Conservation (phyloP, 805 yeast species). For the Hanseniaspora jakobsenii region DNA sequence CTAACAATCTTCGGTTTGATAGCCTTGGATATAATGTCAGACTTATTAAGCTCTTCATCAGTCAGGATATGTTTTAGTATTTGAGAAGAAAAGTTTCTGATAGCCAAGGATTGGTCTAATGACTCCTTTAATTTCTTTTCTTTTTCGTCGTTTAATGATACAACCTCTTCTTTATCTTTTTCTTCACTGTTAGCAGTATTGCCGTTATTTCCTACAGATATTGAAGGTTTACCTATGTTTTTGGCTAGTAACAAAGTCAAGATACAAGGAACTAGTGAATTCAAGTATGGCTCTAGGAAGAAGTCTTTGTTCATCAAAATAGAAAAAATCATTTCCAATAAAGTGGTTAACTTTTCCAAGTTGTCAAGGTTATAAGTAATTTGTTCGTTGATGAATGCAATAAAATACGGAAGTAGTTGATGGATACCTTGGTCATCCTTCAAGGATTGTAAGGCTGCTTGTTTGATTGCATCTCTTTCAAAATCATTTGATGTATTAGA, state of each 20-base stretch:
- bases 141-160: too few species aligned
- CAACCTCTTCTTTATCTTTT: constrained; percentile 22
- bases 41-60: constrained; percentile 39
- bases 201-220: constrained; percentile 22
- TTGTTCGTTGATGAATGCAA: constrained; percentile 92
- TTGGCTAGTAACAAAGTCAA: constrained; percentile 81
- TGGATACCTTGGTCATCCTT: constrained; percentile 91
- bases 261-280: constrained; percentile 93
- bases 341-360: constrained; percentile 57
- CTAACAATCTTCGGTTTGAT: constrained; percentile 88
- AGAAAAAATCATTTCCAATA: constrained; percentile 81
- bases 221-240: constrained; percentile 48
- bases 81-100: constrained; percentile 81
- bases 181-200: constrained; percentile 21
- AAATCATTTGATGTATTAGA: constrained; percentile 21
- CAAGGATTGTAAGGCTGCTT: constrained; percentile 74
- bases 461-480: constrained; percentile 39
- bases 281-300: constrained; percentile 89
- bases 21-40: constrained; percentile 77
- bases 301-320: constrained; percentile 70
- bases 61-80: constrained; percentile 56
- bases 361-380: constrained; percentile 76
- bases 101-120: constrained; percentile 38
- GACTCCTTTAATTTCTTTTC: constrained; percentile 20
- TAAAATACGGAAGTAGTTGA: constrained; percentile 90